Evolutionary conservation across 2,329 filamentous ascomycete genomes (phyloP).

Genomic region (Cladosporium sp.): DNA sequence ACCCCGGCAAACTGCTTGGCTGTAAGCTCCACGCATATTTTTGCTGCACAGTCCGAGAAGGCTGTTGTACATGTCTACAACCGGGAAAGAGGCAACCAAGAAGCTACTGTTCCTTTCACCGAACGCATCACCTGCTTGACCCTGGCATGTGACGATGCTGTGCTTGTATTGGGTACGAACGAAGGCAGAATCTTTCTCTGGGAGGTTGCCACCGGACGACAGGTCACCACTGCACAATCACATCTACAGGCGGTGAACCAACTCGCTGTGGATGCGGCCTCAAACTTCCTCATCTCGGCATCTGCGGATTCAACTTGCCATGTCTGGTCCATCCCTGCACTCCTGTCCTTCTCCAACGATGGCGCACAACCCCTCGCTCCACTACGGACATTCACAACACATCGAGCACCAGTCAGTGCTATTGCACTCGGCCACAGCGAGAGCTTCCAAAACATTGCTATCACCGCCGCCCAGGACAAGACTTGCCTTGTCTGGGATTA

Average conservation of each 20-base stretch:
- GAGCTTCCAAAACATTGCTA: constrained; percentile 71
- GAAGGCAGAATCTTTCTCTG: constrained; percentile 84
- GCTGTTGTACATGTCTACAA: constrained; percentile 91
- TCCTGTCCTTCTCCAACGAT: constrained; percentile 60
- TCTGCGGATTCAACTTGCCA: constrained; percentile 86
- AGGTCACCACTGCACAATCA: constrained; percentile 68
- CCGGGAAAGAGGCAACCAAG: constrained; percentile 75
- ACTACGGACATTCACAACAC: constrained; percentile 69
- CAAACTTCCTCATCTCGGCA: constrained; percentile 69
- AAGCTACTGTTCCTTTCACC: constrained; percentile 80
- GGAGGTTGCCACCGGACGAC: constrained; percentile 78
- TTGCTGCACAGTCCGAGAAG: constrained; percentile 86
- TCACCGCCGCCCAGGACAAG: constrained; percentile 80
- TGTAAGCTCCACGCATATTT: constrained; percentile 75
- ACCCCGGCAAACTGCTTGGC: constrained; percentile 74
- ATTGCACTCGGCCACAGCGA: constrained; percentile 61
- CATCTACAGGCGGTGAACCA: constrained; percentile 78
- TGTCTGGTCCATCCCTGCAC: constrained; percentile 76
- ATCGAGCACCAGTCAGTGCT: constrained; percentile 66
- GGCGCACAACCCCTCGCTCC: constrained; percentile 60
- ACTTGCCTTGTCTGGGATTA: constrained; percentile 94
- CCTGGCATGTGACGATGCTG: constrained; percentile 60
- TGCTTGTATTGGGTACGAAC: constrained; percentile 74
- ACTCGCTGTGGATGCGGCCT: constrained; percentile 64
- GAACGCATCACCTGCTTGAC: constrained; percentile 78